Base-by-base conservation (phyloP, 2,329 filamentous ascomycete genomes). In the Pseudogymnoascus verrucosus region DNA sequence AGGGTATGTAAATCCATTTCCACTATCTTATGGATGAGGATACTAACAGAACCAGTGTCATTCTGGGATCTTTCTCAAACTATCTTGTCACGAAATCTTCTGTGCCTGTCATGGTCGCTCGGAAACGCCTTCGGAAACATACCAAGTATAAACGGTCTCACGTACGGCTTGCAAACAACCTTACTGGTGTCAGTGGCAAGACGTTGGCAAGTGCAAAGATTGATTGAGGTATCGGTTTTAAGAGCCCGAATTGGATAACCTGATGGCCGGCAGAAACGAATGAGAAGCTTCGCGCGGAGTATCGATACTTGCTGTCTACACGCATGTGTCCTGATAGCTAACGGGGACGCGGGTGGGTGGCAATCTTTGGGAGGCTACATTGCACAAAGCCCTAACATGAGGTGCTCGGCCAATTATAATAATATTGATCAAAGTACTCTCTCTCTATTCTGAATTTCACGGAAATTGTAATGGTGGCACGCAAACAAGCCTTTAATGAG, bases 21-120 rank as follows among this genome's bases (percentile, higher is more conserved):
- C 11, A 19, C 44, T 66, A 61, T 64, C 42, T 12, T 12, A 36
- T 44, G 10, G 4, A 40, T 61, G 34, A 40, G 19, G 34, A 39
- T 62, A 57, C 36, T 51, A 60, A 62, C 36, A 40, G 8, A 14
- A 16, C 1, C 36, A 96, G 93, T 73, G 93, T 97, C 21, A 88
- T 99, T 65, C 83, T 99, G 31, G 95, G 95, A 26, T 97, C 93
- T 0, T 98, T 99, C 76, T 96, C 91, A 65, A 98, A 98, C 74
- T 99, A 99, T 72, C 82, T 99, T 6, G 93, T 99, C 34, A 96
- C 92, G 39, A 98, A 98, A 78, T 96, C 91, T 67, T 96, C 91
- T 2, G 92, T 96, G 14, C 95, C 95, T 0, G 95, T 99, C 65
- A 99, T 99, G 95, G 95, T 98, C 37, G 95, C 95, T 6, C 83